Conservation (phyloP, 768 basidiomycete species). For the Amanita fuliginea region DNA sequence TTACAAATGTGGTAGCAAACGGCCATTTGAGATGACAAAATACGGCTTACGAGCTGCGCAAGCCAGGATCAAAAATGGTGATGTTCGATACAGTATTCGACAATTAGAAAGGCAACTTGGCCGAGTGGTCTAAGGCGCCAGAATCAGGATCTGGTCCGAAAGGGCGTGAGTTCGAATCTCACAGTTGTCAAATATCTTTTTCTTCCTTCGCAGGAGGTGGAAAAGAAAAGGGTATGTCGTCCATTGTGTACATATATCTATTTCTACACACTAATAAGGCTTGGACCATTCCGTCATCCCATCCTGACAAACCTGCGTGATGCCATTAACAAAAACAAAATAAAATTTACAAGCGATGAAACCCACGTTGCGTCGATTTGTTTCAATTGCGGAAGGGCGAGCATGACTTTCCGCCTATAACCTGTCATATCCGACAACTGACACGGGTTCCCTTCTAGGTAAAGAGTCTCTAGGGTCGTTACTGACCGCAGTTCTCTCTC, state of each 20-base stretch:
- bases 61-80: not conserved
- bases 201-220: no score
- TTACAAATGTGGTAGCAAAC: no score
- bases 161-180: slow-evolving; percentile 28
- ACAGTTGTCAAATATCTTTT: slow-evolving; percentile 16
- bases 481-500: slow-evolving; percentile 56
- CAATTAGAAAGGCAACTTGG: slow-evolving; percentile 23
- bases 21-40: no score
- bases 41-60: no score
- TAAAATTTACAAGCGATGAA: not conserved
- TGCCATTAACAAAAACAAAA: no score
- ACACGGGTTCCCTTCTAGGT: slow-evolving; percentile 92
- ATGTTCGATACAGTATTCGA: not conserved
- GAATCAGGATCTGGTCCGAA: slow-evolving; percentile 35
- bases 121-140: slow-evolving; percentile 54
- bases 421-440: slow-evolving; percentile 65
- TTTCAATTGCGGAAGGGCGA: slow-evolving; percentile 78
- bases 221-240: no score
- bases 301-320: not conserved
- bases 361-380: slow-evolving; percentile 96
- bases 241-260: not conserved
- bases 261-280: not conserved
- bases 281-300: not conserved
- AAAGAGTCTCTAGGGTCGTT: slow-evolving; percentile 68
- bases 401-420: slow-evolving; percentile 84